These are phyloP conservation scores for Chlorophyllum brunneum DNA, from an alignment of 768 basidiomycete genomes.

Conservation along the genomic window DNA sequence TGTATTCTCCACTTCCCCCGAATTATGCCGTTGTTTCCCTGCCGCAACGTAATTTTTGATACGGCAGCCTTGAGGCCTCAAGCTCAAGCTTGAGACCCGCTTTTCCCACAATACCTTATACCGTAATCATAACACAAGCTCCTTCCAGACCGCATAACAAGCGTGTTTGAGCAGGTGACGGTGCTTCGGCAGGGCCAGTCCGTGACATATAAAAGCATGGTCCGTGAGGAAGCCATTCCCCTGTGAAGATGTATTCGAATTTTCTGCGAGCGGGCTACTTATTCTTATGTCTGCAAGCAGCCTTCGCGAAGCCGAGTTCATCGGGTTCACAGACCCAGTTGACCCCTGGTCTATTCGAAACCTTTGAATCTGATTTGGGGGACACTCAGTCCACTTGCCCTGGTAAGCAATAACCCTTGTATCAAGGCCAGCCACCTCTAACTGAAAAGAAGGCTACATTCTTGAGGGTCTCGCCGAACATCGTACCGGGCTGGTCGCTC, in stretches of 20 bases:
- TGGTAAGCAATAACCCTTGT: conserved; percentile 14
- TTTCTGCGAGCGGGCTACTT: neutral
- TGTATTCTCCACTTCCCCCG: no score
- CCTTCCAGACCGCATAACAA: no score
- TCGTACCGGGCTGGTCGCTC: conserved; percentile 48
- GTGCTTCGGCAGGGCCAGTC: no score
- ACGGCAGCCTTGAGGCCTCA: no score
- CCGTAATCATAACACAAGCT: no score
- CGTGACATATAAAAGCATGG: no score
- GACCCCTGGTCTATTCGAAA: conserved; percentile 1
- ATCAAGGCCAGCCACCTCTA: conserved; percentile 1
- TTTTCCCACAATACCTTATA: no score
- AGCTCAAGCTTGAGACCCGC: no score
- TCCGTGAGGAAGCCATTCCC: no score
- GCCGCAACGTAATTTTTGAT: no score
- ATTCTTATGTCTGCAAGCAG: neutral
- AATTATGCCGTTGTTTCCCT: no score
- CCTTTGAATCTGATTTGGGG: conserved; percentile 1
- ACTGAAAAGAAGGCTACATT: conserved; percentile 44
- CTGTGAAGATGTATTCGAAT: neutral
- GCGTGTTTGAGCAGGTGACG: conserved; percentile 2
- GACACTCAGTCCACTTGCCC: conserved; percentile 5
- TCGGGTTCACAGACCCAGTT: neutral
- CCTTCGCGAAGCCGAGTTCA: neutral
- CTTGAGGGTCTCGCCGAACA: conserved; percentile 41